Evolutionary conservation across 106 monocot species (phyloP).

Genomic region (Dactylorhiza incarnata): DNA sequence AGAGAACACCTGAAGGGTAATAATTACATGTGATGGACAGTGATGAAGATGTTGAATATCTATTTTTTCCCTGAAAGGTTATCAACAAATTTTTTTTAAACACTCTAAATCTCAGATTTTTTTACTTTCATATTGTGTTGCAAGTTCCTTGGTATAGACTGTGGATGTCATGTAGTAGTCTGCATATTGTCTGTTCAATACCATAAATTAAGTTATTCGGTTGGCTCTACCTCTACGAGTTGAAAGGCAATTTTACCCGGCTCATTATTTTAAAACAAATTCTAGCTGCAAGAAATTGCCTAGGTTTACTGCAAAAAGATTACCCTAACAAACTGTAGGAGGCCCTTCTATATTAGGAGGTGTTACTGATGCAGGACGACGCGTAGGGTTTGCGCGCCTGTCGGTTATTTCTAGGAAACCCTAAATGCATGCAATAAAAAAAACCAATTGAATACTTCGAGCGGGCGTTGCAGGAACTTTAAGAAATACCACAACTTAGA

Average conservation of each 20-base stretch:
- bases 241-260: neutral
- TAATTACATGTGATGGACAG: neutral
- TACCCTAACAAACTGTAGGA: neutral
- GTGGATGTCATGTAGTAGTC: neutral
- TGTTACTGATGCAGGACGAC: no score
- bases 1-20: neutral
- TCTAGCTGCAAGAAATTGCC: neutral
- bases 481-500: no score
- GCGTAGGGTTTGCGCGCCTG: no score
- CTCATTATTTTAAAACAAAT: neutral
- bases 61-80: neutral
- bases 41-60: neutral
- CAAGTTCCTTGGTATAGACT: neutral
- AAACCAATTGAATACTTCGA: no score
- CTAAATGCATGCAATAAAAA: no score
- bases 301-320: neutral
- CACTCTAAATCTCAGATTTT: neutral
- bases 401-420: no score
- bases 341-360: neutral
- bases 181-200: neutral
- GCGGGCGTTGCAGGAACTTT: no score
- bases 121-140: neutral
- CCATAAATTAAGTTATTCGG: neutral
- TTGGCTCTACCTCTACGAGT: neutral
- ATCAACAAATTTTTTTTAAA: neutral